Evolutionary conservation across 2,329 filamentous ascomycete genomes (phyloP).

Genomic region (Chrysoporthe puriensis): DNA sequence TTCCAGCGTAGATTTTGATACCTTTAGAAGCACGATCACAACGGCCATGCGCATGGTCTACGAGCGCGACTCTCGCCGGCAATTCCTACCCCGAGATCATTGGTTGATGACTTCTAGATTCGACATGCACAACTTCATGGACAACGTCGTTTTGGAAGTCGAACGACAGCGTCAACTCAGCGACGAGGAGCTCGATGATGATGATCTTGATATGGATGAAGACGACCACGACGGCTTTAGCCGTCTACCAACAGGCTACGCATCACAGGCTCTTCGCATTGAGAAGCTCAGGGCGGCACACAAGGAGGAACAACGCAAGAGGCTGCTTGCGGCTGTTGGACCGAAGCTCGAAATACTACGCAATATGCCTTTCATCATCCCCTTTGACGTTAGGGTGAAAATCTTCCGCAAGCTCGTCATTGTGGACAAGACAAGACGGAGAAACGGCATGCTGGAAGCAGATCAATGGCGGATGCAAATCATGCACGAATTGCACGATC

Average conservation of each 20-base stretch:
- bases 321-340: constrained; percentile 76
- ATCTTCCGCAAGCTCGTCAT: constrained; percentile 94
- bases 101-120: constrained; percentile 93
- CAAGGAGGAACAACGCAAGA: constrained; percentile 67
- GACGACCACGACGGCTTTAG: constrained; percentile 51
- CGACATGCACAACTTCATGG: constrained; percentile 86
- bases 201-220: constrained; percentile 44
- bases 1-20: constrained; percentile 74
- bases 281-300: constrained; percentile 68
- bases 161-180: constrained; percentile 72
- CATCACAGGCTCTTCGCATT: constrained; percentile 24
- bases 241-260: constrained; percentile 44
- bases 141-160: constrained; percentile 85
- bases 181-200: constrained; percentile 61
- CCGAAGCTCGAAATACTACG: constrained; percentile 88
- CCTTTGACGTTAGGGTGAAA: constrained; percentile 86
- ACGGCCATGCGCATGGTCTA: constrained; percentile 85
- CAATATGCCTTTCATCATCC: constrained; percentile 97
- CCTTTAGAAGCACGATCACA: constrained; percentile 79
- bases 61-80: constrained; percentile 86
- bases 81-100: constrained; percentile 80
- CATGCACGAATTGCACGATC: constrained; percentile 43
- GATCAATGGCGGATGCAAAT: constrained; percentile 74
- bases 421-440: constrained; percentile 74
- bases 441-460: constrained; percentile 70